Base-by-base conservation (phyloP, 164 flowering plant species). In the Vitis cinerea region DNA sequence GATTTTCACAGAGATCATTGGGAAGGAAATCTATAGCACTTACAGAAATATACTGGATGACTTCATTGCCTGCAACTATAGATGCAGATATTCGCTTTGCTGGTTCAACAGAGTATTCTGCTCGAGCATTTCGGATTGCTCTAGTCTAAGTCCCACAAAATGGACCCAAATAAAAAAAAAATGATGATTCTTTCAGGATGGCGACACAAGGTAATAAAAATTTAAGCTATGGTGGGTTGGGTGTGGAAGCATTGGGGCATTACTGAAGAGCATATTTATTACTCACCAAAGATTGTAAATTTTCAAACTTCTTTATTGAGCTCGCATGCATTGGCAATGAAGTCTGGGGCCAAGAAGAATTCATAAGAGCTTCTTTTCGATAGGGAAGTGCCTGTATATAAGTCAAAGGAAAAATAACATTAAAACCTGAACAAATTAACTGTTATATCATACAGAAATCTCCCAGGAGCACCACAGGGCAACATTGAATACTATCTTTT, bases 21-120 rank as follows among this genome's bases (percentile, higher is more conserved):
- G 30, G 19, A 30, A 11, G 52, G 12, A 60, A 50, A 60, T 2
- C 9, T 8, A 60, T 31, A 19, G 56, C 65, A 80, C 96, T 78
- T 79, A 94, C 98, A 68, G 92, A 84, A 31, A 92, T 84, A 72
- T 94, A 88, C 10, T 86, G 75, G 30, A 80, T 71, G 48, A 94
- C 97, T 30, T 94, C 97, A 55, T 71, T 50, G 50, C 79, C 86
- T 31, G 92, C 99, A 77, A 94, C 92, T 54, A 94, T 77, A 55
- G 91, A 85, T 66, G 97, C 97, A 65, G 98, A 89, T 65, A 94
- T 92, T 64, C 94, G 93, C 72, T 84, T 90, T 68, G 83, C 94
- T 75, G 98, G 97, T 76, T 87, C 97, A 74, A 92, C 98, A 61
- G 92, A 89, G 73, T 94, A 92, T 75, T 94, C 97, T 69, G 98